A percentile compares a stretch with the other conserved stretches of the same genome.
phyloP scores from a whole-genome alignment of 805 yeast genomes.

The Saccharomycopsis sp. region DNA sequence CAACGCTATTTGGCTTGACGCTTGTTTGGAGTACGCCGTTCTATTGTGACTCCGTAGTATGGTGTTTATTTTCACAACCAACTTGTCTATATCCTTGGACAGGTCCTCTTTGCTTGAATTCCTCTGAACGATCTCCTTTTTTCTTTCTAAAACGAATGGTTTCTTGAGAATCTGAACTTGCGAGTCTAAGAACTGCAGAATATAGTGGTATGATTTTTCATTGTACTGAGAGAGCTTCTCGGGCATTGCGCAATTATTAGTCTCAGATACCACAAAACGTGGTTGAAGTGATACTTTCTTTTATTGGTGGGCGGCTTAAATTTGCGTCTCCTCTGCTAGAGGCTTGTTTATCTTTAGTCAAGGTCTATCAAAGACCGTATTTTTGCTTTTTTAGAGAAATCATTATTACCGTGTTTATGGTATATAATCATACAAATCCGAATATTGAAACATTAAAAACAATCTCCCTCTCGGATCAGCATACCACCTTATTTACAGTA shows the following conservation, averaged over 20 bases:
- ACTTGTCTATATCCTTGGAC: not conserved
- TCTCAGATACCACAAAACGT: too few relatives aligned
- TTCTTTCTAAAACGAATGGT: not conserved
- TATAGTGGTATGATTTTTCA: not conserved
- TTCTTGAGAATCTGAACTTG: not conserved
- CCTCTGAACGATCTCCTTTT: not conserved
- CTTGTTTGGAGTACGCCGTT: conserved; percentile 8
- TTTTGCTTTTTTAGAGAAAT: too few relatives aligned
- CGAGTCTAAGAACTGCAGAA: not conserved
- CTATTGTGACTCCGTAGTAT: not conserved
- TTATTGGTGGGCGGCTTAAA: too few relatives aligned
- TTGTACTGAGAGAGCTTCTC: not conserved
- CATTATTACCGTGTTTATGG: not conserved
- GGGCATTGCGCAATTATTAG: not conserved
- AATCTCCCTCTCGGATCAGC: too few relatives aligned
- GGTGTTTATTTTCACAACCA: conserved; percentile 2
- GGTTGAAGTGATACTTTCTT: too few relatives aligned
- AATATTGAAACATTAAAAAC: too few relatives aligned
- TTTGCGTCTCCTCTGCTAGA: too few relatives aligned
- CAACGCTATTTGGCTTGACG: not conserved
- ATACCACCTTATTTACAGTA: too few relatives aligned
- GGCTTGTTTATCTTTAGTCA: not conserved
- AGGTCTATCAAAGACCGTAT: too few relatives aligned
- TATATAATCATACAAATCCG: too few relatives aligned
- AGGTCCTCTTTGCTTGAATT: not conserved